phyloP scores from a whole-genome alignment of 2,329 filamentous ascomycete species.

The Colletotrichum tabaci region DNA sequence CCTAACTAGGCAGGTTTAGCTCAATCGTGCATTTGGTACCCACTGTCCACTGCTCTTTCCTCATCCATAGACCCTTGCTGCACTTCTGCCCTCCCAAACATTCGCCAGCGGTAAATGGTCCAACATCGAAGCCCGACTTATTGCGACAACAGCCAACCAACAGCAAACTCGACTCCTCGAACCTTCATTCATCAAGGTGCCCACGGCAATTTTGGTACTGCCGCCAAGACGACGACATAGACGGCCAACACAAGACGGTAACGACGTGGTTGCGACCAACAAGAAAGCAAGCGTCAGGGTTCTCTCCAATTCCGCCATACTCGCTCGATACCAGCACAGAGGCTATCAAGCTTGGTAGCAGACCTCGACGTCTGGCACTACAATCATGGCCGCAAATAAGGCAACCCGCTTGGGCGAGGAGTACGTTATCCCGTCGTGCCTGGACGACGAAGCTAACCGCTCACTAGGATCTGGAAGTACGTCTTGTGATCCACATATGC shows the following conservation, averaged over 20 bases:
- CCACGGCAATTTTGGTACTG: not conserved
- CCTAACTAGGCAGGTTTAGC: too few relatives aligned
- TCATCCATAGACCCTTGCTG: conserved; percentile 17
- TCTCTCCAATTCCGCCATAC: not conserved
- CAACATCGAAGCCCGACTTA: not conserved
- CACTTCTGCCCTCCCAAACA: not conserved
- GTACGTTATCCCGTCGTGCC: conserved; percentile 57
- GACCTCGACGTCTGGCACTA: not conserved
- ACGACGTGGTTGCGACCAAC: not conserved
- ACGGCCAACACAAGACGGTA: not conserved
- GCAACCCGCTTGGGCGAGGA: conserved; percentile 74
- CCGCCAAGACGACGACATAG: not conserved
- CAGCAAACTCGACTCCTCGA: not conserved
- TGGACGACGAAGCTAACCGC: conserved; percentile 32
- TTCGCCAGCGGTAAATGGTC: not conserved
- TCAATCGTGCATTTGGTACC: not conserved
- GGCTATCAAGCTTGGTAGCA: not conserved
- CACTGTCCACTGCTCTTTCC: not conserved
- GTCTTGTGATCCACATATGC: conserved; percentile 52
- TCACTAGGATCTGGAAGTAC: conserved; percentile 90
- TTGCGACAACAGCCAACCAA: not conserved
- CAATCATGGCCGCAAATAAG: conserved; percentile 71
- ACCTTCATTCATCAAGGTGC: not conserved
- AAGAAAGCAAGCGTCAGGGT: not conserved
- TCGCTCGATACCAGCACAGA: not conserved